Percentiles rank a stretch among this genome's conserved stretches.
Conservation (phyloP, 805 yeast genomes). For the Blastobotrys americana region DNA sequence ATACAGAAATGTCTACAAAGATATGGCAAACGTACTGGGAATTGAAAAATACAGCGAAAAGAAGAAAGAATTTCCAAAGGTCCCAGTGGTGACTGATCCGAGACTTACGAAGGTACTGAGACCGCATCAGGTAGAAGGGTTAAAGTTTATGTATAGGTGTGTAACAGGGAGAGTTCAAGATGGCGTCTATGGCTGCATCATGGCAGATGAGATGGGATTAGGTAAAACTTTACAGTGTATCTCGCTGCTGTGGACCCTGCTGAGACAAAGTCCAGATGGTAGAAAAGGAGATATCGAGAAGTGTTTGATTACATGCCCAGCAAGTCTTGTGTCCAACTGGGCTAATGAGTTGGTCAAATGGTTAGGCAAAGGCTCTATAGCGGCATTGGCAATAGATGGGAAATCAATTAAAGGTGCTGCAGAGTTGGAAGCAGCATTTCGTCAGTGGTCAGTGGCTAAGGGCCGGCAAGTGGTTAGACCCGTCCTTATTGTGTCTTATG, state of each 20-base stretch:
- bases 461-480: slow-evolving; percentile 91
- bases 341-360: slow-evolving; percentile 93
- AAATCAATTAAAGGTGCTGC: slow-evolving; percentile 55
- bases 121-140: slow-evolving; percentile 97
- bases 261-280: slow-evolving; percentile 83
- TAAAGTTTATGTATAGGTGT: slow-evolving; percentile 81
- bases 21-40: slow-evolving; percentile 76
- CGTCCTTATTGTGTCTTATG: slow-evolving; percentile 88
- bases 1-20: slow-evolving; percentile 36
- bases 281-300: slow-evolving; percentile 75
- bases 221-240: slow-evolving; percentile 90
- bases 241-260: slow-evolving; percentile 83
- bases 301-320: slow-evolving; percentile 90
- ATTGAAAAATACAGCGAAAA: slow-evolving; percentile 41
- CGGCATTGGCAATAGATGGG: slow-evolving; percentile 90
- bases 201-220: slow-evolving; percentile 97
- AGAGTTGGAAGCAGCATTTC: slow-evolving; percentile 61
- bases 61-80: slow-evolving; percentile 58
- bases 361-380: slow-evolving; percentile 86
- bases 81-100: slow-evolving; percentile 95
- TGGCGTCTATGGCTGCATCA: slow-evolving; percentile 87
- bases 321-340: slow-evolving; percentile 91
- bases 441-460: slow-evolving; percentile 78
- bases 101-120: slow-evolving; percentile 71
- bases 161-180: slow-evolving; percentile 64